Conservation (phyloP, 345 rosid genomes). For the Cardamine resedifolia region DNA sequence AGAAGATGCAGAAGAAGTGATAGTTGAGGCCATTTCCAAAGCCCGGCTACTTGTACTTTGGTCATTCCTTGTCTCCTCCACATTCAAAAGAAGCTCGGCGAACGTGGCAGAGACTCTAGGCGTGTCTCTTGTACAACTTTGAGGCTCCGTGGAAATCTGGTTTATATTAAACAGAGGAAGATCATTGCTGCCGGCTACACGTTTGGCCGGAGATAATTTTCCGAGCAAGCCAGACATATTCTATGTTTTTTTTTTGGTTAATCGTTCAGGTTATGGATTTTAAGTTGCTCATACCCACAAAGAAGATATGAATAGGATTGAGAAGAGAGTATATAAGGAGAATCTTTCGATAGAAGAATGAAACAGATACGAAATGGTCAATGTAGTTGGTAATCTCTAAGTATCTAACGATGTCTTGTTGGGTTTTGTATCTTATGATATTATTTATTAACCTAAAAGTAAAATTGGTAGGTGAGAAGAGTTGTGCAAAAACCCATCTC, state of each 20-base stretch:
- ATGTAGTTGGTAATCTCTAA: constrained; percentile 54
- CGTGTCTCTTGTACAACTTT: constrained; percentile 36
- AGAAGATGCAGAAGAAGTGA: constrained; percentile 39
- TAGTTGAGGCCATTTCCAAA: constrained; percentile 47
- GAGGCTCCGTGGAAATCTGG: constrained; percentile 47
- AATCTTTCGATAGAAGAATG: constrained; percentile 28
- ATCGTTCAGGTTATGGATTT: constrained; percentile 11
- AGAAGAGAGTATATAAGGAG: constrained; percentile 27
- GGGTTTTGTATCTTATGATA: constrained; percentile 23
- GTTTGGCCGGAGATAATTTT: constrained; percentile 35
- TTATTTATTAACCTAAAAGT: constrained; percentile 33
- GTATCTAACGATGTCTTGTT: constrained; percentile 45
- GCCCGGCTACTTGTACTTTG: constrained; percentile 22
- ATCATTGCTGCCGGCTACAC: constrained; percentile 24
- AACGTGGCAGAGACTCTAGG: constrained; percentile 49
- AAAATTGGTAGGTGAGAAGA: constrained; percentile 51
- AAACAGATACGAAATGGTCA: constrained; percentile 28
- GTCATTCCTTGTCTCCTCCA: constrained; percentile 54
- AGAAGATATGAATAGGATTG: constrained; percentile 31
- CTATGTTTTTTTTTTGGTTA: not conserved
- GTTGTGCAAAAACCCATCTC: constrained; percentile 35
- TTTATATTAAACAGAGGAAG: constrained; percentile 42
- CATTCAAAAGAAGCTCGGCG: constrained; percentile 60
- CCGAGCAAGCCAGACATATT: constrained; percentile 41
- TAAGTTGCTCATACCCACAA: constrained; percentile 28